Percentiles rank a stretch among this genome's conserved stretches.
Evolutionary conservation across 2,329 filamentous ascomycete species (phyloP).

Genomic region (Fusarium transvaalense): DNA sequence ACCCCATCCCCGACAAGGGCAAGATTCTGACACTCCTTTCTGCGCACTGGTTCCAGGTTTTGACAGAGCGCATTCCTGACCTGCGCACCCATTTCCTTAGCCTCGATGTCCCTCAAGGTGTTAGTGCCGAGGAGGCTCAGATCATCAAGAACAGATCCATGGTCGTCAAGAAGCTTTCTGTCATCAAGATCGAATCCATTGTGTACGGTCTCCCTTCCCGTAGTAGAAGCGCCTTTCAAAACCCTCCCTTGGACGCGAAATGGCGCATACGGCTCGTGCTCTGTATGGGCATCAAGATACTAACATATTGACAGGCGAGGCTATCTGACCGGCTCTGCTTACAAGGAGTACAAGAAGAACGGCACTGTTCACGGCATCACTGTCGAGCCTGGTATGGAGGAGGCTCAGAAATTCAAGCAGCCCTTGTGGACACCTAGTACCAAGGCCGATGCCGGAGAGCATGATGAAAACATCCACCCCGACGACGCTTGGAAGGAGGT

Average conservation of each 20-base stretch:
- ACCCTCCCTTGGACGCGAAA: not conserved
- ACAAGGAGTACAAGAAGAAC: constrained; percentile 74
- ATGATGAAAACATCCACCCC: constrained; percentile 88
- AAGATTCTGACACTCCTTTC: constrained; percentile 61
- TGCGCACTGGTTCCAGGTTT: constrained; percentile 68
- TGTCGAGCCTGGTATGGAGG: constrained; percentile 70
- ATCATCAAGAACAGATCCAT: constrained; percentile 76
- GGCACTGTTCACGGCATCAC: constrained; percentile 85
- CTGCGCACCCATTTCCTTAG: constrained; percentile 67
- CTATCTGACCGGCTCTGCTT: constrained; percentile 88
- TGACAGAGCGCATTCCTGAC: constrained; percentile 59
- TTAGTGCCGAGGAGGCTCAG: constrained; percentile 58
- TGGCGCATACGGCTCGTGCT: not conserved
- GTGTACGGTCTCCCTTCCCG: constrained; percentile 20
- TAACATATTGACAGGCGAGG: constrained; percentile 62
- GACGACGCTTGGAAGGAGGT: constrained; percentile 65
- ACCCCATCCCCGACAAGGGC: constrained; percentile 64
- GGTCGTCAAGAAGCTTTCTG: constrained; percentile 78
- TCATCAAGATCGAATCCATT: constrained; percentile 72
- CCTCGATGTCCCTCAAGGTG: constrained; percentile 56
- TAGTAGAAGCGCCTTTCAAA: not conserved
- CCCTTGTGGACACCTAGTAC: constrained; percentile 84
- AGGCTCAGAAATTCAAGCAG: constrained; percentile 73
- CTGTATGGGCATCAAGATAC: not conserved
- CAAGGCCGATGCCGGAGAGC: constrained; percentile 82